phyloP scores from a whole-genome alignment of 1,284 basidiomycete species.

The Rhodotorula sp. region DNA sequence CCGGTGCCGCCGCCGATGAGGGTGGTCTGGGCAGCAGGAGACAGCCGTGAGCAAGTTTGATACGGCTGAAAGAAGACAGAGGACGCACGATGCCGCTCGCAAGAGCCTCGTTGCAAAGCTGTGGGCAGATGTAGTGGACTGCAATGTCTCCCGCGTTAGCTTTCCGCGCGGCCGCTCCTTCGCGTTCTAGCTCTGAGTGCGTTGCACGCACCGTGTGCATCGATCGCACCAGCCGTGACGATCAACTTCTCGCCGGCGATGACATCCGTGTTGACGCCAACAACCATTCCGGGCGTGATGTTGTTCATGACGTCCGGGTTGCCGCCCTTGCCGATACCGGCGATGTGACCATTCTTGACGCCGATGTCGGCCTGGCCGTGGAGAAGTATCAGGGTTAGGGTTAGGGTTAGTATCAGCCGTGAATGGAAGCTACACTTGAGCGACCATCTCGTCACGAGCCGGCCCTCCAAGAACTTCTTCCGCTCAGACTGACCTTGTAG shows the following conservation, averaged over 20 bases:
- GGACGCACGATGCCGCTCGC: constrained; percentile 33
- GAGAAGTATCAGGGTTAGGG: background rate
- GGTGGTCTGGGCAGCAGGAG: constrained; percentile 48
- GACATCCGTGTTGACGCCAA: constrained; percentile 87
- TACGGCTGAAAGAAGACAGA: too few species aligned
- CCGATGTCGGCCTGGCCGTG: constrained; percentile 85
- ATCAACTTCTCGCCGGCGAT: constrained; percentile 94
- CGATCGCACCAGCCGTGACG: constrained; percentile 88
- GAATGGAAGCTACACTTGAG: too few species aligned
- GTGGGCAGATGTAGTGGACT: constrained; percentile 78
- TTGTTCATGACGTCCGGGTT: constrained; percentile 92
- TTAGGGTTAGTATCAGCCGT: background rate
- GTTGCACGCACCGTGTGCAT: constrained; percentile 73
- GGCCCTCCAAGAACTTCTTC: background rate
- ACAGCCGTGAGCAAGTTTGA: too few species aligned
- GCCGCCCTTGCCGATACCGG: constrained; percentile 91
- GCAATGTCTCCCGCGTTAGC: too few species aligned
- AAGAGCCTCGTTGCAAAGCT: constrained; percentile 64
- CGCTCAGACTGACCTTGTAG: constrained; percentile 65
- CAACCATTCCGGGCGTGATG: constrained; percentile 70
- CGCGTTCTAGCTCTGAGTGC: too few species aligned
- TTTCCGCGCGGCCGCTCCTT: too few species aligned
- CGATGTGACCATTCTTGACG: constrained; percentile 69
- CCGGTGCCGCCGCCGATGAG: constrained; percentile 66
- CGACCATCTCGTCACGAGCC: constrained; percentile 6